Evolutionary conservation across 2,329 filamentous ascomycete species (phyloP), one percentile per base, ranked within the genome.

Genomic region (Paracorniculantispora psalliotae): DNA sequence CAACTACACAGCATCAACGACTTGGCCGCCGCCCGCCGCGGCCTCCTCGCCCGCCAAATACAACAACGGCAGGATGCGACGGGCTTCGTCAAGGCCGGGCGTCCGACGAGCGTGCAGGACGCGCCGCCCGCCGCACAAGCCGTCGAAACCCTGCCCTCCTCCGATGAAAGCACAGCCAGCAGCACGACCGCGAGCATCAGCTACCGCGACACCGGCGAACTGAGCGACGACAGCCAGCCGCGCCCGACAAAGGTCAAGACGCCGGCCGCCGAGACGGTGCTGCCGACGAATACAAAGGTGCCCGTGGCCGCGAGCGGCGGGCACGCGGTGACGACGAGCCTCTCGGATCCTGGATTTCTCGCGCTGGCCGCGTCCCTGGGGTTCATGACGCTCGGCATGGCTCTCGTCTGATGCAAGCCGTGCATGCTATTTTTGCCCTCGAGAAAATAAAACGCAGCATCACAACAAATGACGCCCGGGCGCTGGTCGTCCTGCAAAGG

Each of bases 371-470:
- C 57, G 48, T 41, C 57, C 0, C 12, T 59, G 28, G 57, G 49
- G 21, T 23, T 59, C 28, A 49, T 59, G 41, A 59, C 49, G 41
- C 30, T 54, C 30, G 57, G 57, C 2, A 59, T 59, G 57, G 39
- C 49, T 5, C 43, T 59, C 15, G 35, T 59, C 9, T 59, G 43
- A 59, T 25, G 26, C 13, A 3, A 3, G 7, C 47, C 25, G 6
- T 12, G 12, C 12, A 33, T 33, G 30, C 12, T 12, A 33, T n/a
- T n/a, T n/a, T n/a, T n/a, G n/a, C n/a, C n/a, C 30, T 6, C 30
- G 30, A 6, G 12, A 33, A 6, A 33, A 33, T 33, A 33, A 33
- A 33, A 6, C 12, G 6, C 30, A 35, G 8, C 15, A 23, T 46
- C 43, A 44, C 8, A 39, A 43, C 4, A 28, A 53, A 53, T 25